A percentile compares a stretch with the other conserved stretches of the same genome.
Evolutionary conservation across 2,329 filamentous ascomycete species (phyloP).

Genomic region (Fusarium humuli): DNA sequence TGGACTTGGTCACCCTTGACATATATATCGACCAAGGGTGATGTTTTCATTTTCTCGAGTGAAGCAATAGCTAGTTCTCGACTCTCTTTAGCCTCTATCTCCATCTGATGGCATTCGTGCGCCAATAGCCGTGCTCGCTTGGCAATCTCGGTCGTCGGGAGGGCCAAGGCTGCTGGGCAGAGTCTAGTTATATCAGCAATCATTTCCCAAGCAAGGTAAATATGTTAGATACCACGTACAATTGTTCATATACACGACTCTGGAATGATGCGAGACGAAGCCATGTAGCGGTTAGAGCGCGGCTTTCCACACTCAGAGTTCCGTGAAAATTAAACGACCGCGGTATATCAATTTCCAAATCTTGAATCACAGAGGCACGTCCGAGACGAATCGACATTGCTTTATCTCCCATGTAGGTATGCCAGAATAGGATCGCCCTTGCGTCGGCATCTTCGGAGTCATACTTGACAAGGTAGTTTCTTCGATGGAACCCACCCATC

Average conservation of each 20-base stretch:
- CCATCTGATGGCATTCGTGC: slow-evolving; percentile 53
- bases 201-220: rapidly evolving
- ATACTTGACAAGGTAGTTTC: slow-evolving; percentile 40
- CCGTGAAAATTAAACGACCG: slow-evolving; percentile 58
- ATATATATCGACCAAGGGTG: slow-evolving; percentile 57
- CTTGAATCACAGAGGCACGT: slow-evolving; percentile 67
- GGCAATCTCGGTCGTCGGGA: slow-evolving; percentile 54
- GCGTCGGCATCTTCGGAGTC: slow-evolving; percentile 51
- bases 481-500: slow-evolving; percentile 70
- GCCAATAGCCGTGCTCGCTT: slow-evolving; percentile 55
- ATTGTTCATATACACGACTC: slow-evolving; percentile 67
- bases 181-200: slow-evolving; percentile 54
- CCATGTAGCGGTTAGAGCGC: slow-evolving; percentile 61
- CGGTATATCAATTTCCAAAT: slow-evolving; percentile 68
- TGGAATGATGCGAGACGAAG: slow-evolving; percentile 55
- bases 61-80: slow-evolving; percentile 52
- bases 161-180: slow-evolving; percentile 59
- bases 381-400: slow-evolving; percentile 69
- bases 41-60: slow-evolving; percentile 54
- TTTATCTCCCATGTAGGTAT: slow-evolving; percentile 68
- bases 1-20: slow-evolving; percentile 61
- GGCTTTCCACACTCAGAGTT: slow-evolving; percentile 45
- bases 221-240: slow-evolving; percentile 43
- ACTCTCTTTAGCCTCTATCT: slow-evolving; percentile 50
- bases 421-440: slow-evolving; percentile 61